Conservation (phyloP, 768 basidiomycete species). For the Sporobolomyces roseus region DNA sequence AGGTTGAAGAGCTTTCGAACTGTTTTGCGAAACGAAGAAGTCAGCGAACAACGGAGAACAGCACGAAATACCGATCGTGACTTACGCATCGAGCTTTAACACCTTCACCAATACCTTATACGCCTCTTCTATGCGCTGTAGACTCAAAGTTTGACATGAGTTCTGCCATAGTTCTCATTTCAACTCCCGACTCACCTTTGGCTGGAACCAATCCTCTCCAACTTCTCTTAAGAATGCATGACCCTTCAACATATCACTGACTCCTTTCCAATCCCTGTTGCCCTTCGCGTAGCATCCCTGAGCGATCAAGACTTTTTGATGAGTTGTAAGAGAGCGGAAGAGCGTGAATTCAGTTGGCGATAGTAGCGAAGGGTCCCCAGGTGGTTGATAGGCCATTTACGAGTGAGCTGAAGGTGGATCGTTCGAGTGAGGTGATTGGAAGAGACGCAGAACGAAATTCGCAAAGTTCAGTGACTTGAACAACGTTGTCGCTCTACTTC, state of each 20-base stretch:
- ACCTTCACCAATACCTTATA: slow-evolving; percentile 10
- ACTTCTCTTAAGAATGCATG: slow-evolving; percentile 21
- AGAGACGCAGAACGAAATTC: too few species aligned
- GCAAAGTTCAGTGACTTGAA: background rate
- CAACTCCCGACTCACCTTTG: slow-evolving; percentile 11
- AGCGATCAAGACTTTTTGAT: slow-evolving; percentile 31
- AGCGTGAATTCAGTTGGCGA: background rate
- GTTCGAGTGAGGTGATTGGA: background rate
- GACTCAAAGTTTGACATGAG: background rate
- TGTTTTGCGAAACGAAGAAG: background rate
- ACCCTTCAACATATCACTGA: slow-evolving; percentile 2
- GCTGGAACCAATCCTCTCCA: slow-evolving; percentile 10
- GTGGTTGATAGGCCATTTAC: slow-evolving; percentile 1
- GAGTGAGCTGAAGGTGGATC: background rate
- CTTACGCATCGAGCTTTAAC: slow-evolving; percentile 16
- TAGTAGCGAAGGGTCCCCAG: background rate
- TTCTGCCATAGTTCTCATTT: background rate
- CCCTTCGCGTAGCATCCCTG: slow-evolving; percentile 29
- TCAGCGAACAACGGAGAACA: too few species aligned
- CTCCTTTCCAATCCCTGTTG: background rate
- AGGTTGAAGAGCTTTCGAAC: slow-evolving; percentile 2
- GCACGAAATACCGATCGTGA: too few species aligned
- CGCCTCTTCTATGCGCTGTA: background rate
- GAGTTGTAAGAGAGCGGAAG: slow-evolving; percentile 13
- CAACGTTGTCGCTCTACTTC: too few species aligned